phyloP scores from a whole-genome alignment of 1,139 yeast species.

The Maudiozyma humilis region DNA sequence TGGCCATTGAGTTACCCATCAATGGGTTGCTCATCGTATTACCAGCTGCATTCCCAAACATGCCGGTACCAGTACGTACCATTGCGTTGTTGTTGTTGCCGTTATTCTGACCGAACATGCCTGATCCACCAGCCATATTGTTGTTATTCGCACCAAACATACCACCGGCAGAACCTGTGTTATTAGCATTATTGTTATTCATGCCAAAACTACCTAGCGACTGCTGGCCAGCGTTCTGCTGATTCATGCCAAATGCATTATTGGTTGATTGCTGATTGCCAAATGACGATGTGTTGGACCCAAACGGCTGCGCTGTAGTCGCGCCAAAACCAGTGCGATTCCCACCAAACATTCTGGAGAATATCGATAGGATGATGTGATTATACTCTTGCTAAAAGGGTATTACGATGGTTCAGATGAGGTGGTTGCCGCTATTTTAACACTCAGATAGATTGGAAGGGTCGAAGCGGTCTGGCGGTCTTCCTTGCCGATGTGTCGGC shows the following conservation, averaged over 20 bases:
- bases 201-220: constrained; percentile 11
- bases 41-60: constrained; percentile 16
- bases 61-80: neutral
- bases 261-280: constrained; percentile 14
- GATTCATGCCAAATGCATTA: constrained; percentile 37
- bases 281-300: constrained; percentile 23
- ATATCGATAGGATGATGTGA: too few species aligned
- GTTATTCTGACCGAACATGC: constrained; percentile 10
- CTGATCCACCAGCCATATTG: constrained; percentile 17
- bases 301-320: constrained; percentile 39
- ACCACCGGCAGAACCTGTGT: neutral
- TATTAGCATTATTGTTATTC: constrained; percentile 2
- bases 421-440: too few species aligned
- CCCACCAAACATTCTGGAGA: constrained; percentile 27
- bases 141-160: constrained; percentile 21
- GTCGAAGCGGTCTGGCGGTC: too few species aligned
- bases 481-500: too few species aligned
- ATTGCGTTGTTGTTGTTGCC: constrained; percentile 9
- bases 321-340: constrained; percentile 18
- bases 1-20: constrained; percentile 16
- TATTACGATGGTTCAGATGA: too few species aligned
- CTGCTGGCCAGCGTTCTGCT: constrained; percentile 21
- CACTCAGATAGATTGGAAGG: too few species aligned
- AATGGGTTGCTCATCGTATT: neutral
- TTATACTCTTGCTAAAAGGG: too few species aligned